phyloP scores from a whole-genome alignment of 73 alveolate species.

The Paramecium octaurelia region DNA sequence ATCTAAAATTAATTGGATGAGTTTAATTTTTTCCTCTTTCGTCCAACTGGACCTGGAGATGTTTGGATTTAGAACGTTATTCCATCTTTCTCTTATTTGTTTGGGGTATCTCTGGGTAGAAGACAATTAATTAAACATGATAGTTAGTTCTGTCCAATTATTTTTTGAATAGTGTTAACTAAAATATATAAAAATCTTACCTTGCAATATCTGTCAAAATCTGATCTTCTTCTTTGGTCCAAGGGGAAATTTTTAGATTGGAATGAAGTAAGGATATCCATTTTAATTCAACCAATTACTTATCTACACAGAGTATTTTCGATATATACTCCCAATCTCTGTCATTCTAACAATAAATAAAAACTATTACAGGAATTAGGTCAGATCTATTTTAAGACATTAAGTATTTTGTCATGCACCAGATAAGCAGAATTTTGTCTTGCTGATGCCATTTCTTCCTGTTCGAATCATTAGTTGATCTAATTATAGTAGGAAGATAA shows the following conservation, averaged over 20 bases:
- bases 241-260: not conserved
- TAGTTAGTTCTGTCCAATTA: slow-evolving; percentile 47
- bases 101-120: slow-evolving; percentile 1
- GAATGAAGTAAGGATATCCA: slow-evolving; percentile 33
- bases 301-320: not conserved
- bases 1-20: not conserved
- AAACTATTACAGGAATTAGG: not conserved
- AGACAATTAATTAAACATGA: not conserved
- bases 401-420: not conserved
- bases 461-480: not conserved
- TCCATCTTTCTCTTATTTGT: slow-evolving; percentile 44
- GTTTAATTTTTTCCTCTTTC: not conserved
- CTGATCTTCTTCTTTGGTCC: slow-evolving; percentile 18
- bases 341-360: not conserved
- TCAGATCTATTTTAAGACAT: not conserved
- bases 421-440: slow-evolving; percentile 7
- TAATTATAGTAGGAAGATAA: not conserved
- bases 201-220: slow-evolving; percentile 17
- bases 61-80: slow-evolving; percentile 8
- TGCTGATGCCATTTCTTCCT: slow-evolving; percentile 16
- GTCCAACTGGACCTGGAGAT: not conserved
- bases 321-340: not conserved
- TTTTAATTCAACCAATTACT: not conserved
- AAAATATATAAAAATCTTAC: not conserved
- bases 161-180: not conserved